These are phyloP conservation scores for Cryptosporidium viatorum DNA, from an alignment of 169 alveolate genomes.

Conservation along the genomic window DNA sequence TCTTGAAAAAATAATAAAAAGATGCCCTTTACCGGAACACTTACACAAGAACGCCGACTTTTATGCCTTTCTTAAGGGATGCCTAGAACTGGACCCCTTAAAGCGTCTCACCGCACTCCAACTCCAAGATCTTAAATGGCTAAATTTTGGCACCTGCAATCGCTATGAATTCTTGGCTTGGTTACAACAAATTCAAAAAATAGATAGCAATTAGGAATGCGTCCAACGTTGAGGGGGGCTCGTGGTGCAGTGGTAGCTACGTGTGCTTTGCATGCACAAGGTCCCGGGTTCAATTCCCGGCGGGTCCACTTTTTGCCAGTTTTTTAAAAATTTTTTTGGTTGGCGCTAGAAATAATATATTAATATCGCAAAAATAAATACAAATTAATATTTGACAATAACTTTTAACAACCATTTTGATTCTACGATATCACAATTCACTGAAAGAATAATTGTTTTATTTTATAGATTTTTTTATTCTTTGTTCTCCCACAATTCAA, in stretches of 20 bases:
- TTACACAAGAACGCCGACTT: constrained; percentile 31
- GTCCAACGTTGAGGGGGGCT: constrained; percentile 37
- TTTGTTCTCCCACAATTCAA: neutral
- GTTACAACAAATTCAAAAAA: constrained; percentile 11
- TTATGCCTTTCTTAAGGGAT: constrained; percentile 35
- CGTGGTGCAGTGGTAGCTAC: constrained; percentile 79
- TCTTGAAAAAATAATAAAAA: constrained; percentile 39
- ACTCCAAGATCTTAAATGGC: constrained; percentile 55
- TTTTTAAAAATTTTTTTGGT: no score
- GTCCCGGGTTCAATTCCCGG: constrained; percentile 79
- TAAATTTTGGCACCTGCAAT: constrained; percentile 40
- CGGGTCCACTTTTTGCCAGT: constrained; percentile 62
- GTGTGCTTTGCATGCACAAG: constrained; percentile 78
- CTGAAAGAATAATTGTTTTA: neutral
- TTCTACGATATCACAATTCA: neutral
- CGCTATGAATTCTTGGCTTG: constrained; percentile 46
- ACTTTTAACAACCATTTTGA: neutral
- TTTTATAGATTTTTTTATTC: neutral
- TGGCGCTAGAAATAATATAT: neutral
- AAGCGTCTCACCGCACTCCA: constrained; percentile 50
- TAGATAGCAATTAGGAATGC: neutral
- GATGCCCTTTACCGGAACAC: constrained; percentile 27
- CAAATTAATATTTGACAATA: neutral
- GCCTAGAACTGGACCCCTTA: constrained; percentile 61
- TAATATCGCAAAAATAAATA: neutral